These are phyloP conservation scores for Tricholoma bakamatsutake DNA, from an alignment of 768 basidiomycete species.

Conservation along the genomic window DNA sequence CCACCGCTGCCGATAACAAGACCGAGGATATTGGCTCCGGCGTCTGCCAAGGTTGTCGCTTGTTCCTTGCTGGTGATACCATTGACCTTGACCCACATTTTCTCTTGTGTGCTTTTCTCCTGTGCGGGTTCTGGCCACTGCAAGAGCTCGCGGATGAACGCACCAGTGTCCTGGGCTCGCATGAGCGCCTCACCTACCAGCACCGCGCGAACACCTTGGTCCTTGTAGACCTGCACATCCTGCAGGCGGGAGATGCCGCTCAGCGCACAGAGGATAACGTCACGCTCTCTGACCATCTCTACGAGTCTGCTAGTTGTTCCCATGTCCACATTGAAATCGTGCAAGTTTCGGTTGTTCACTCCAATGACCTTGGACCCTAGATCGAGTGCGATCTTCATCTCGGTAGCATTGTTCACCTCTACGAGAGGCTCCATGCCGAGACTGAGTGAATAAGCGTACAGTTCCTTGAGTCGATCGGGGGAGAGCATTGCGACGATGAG, in stretches of 20 bases:
- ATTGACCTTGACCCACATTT: constrained; percentile 12
- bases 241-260: constrained; percentile 65
- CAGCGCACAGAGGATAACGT: constrained; percentile 73
- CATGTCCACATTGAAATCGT: constrained; percentile 88
- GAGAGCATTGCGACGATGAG: constrained; percentile 89
- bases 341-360: constrained; percentile 86
- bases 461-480: constrained; percentile 43
- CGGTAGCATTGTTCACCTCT: constrained; percentile 79
- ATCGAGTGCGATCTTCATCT: constrained; percentile 67
- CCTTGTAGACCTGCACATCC: constrained; percentile 66
- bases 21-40: constrained; percentile 12
- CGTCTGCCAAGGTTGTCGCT: constrained; percentile 4
- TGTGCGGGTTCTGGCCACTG: constrained; percentile 30
- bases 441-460: constrained; percentile 59
- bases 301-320: constrained; percentile 72
- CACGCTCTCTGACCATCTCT: constrained; percentile 58
- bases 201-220: constrained; percentile 70
- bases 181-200: constrained; percentile 85
- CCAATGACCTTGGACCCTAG: constrained; percentile 78
- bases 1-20: constrained; percentile 8
- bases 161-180: constrained; percentile 65
- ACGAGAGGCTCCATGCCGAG: constrained; percentile 91
- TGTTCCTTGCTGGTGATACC: constrained; percentile 11
- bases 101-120: not conserved
- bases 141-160: constrained; percentile 69